phyloP scores from a whole-genome alignment of 2,329 filamentous ascomycete genomes.

The Colletotrichum sp. region DNA sequence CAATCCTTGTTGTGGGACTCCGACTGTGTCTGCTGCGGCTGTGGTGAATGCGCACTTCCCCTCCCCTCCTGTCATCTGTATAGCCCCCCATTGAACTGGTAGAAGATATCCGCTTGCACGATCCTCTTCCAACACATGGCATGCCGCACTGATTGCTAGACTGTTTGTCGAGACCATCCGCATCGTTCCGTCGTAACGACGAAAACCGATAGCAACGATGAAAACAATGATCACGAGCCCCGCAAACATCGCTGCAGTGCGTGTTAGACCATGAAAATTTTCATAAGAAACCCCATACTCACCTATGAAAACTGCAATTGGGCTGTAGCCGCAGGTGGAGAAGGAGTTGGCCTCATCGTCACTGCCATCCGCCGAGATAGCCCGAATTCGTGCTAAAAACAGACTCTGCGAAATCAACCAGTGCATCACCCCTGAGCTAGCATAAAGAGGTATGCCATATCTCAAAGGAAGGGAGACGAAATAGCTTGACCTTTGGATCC shows the following conservation, averaged over 20 bases:
- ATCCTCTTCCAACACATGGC: not conserved
- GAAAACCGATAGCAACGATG: constrained; percentile 25
- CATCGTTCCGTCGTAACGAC: constrained; percentile 33
- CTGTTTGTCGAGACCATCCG: constrained; percentile 19
- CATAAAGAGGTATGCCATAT: constrained; percentile 44
- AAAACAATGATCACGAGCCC: constrained; percentile 10
- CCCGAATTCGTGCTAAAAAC: constrained; percentile 43
- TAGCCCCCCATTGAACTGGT: not conserved
- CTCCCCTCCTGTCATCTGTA: not conserved
- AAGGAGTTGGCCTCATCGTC: constrained; percentile 29
- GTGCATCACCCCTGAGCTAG: constrained; percentile 41
- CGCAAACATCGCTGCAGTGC: constrained; percentile 17
- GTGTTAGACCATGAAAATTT: not conserved
- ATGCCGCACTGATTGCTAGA: not conserved
- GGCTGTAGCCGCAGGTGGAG: constrained; percentile 33
- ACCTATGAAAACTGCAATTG: not conserved
- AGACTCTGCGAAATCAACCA: constrained; percentile 53
- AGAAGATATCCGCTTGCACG: not conserved
- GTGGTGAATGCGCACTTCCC: not conserved
- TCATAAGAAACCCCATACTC: not conserved
- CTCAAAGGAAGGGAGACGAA: constrained; percentile 48
- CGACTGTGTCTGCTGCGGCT: not conserved
- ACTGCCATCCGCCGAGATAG: constrained; percentile 24
- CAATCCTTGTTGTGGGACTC: not conserved
- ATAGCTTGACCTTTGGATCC: constrained; percentile 45